phyloP scores from a whole-genome alignment of 1,139 yeast species.

The Tardiomyces depauwii region DNA sequence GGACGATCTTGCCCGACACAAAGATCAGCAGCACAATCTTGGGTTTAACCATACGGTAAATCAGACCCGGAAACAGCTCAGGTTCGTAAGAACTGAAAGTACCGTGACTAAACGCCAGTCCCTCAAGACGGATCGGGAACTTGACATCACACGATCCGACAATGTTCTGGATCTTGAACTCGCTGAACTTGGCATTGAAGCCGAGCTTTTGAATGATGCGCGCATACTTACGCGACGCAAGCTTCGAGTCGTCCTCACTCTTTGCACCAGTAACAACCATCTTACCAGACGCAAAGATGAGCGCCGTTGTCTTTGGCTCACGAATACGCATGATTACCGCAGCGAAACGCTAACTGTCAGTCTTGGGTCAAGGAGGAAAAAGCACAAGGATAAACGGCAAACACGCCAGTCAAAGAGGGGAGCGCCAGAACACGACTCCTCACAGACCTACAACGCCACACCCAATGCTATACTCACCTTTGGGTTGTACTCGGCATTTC shows the following conservation, averaged over 20 bases:
- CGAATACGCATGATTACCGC: slow-evolving; percentile 99
- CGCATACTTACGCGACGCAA: slow-evolving; percentile 95
- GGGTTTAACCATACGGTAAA: slow-evolving; percentile 99
- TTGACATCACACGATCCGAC: slow-evolving; percentile 97
- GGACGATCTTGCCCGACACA: slow-evolving; percentile 94
- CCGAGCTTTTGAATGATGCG: slow-evolving; percentile 97
- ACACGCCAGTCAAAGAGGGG: too few species aligned
- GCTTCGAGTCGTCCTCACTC: slow-evolving; percentile 93
- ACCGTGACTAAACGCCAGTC: slow-evolving; percentile 96
- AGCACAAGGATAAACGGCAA: background rate
- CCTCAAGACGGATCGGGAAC: slow-evolving; percentile 94
- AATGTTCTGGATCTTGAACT: slow-evolving; percentile 93
- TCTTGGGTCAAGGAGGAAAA: slow-evolving; percentile 2
- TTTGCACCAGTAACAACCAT: slow-evolving; percentile 99
- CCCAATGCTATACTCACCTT: slow-evolving; percentile 23
- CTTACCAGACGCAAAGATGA: slow-evolving; percentile 96
- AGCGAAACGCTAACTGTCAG: slow-evolving; percentile 65
- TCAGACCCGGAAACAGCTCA: slow-evolving; percentile 94
- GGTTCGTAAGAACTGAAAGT: slow-evolving; percentile 99
- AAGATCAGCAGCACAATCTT: slow-evolving; percentile 91
- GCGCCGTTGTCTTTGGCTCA: slow-evolving; percentile 97
- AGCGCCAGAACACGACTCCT: too few species aligned
- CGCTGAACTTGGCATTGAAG: slow-evolving; percentile 83
- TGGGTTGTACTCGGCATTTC: slow-evolving; percentile 98
- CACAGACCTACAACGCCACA: background rate